phyloP scores from a whole-genome alignment of 2,329 filamentous ascomycete genomes.

The Alternaria postmessia region DNA sequence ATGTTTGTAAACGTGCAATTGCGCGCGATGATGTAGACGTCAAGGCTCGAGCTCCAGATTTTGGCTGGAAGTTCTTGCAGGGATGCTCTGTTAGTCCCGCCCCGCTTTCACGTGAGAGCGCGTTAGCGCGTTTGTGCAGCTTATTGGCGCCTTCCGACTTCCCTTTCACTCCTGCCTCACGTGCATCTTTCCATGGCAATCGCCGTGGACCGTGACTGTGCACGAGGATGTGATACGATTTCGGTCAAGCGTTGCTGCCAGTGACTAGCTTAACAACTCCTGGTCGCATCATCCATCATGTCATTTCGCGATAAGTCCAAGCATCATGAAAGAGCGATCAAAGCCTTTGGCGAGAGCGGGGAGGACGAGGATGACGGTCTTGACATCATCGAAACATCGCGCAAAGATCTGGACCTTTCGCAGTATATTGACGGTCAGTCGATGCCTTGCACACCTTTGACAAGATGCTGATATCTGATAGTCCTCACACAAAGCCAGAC shows the following conservation, averaged over 20 bases:
- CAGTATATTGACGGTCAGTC: conserved; percentile 45
- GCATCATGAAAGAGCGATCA: conserved; percentile 28
- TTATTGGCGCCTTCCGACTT: neutral
- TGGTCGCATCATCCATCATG: conserved; percentile 17
- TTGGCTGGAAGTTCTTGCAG: conserved; percentile 11
- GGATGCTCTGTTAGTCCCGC: conserved; percentile 8
- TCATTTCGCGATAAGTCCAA: conserved; percentile 24
- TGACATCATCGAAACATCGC: conserved; percentile 50
- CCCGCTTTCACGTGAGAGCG: conserved; percentile 42
- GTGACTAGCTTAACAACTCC: neutral
- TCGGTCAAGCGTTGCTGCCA: neutral
- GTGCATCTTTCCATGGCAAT: neutral
- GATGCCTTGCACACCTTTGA: neutral
- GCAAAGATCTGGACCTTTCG: conserved; percentile 43
- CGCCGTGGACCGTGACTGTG: neutral
- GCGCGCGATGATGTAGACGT: conserved; percentile 7
- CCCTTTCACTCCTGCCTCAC: neutral
- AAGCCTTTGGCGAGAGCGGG: conserved; percentile 40
- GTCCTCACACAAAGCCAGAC: conserved; percentile 39
- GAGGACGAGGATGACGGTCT: conserved; percentile 51
- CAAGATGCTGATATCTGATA: conserved; percentile 20
- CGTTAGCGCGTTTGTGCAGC: conserved; percentile 25
- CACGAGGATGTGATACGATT: neutral
- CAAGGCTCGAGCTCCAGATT: conserved; percentile 15
- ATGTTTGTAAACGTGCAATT: neutral